A percentile compares a stretch with the other conserved stretches of the same genome.
Conservation (phyloP, 2,329 filamentous ascomycete species). For the Xylariaceae sp. region DNA sequence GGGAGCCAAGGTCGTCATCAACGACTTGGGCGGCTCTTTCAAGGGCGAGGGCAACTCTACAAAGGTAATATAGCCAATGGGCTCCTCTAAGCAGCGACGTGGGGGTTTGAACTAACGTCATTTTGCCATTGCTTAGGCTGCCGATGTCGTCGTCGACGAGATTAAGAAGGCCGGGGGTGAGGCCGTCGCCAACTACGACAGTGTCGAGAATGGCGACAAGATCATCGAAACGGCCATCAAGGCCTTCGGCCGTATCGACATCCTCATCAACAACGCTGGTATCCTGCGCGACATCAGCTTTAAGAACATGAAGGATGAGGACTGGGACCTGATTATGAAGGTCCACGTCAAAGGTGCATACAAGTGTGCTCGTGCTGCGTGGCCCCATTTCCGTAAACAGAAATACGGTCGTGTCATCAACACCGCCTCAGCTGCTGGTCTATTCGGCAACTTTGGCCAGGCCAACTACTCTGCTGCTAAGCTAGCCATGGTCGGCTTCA, state of each 20-base stretch:
- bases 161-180: conserved; percentile 88
- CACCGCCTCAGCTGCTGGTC: conserved; percentile 90
- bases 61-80: conserved; percentile 58
- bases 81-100: neutral
- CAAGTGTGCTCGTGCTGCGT: conserved; percentile 91
- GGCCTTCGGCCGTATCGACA: conserved; percentile 80
- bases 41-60: conserved; percentile 86
- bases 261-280: conserved; percentile 97
- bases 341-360: conserved; percentile 93
- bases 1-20: conserved; percentile 93
- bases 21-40: conserved; percentile 90
- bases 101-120: conserved; percentile 24
- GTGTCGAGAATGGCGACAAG: conserved; percentile 86
- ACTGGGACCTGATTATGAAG: conserved; percentile 93
- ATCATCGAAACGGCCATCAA: conserved; percentile 90
- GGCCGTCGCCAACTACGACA: conserved; percentile 96
- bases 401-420: conserved; percentile 97
- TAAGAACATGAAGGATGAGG: conserved; percentile 96
- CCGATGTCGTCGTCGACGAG: conserved; percentile 78
- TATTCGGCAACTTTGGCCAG: conserved; percentile 95
- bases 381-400: conserved; percentile 97
- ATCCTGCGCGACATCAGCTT: conserved; percentile 95
- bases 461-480: conserved; percentile 98
- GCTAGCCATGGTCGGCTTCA: conserved; percentile 92
- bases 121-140: conserved; percentile 52